Conservation (phyloP, 1,139 yeast genomes). For the Kurtzmaniella quercitrusa region DNA sequence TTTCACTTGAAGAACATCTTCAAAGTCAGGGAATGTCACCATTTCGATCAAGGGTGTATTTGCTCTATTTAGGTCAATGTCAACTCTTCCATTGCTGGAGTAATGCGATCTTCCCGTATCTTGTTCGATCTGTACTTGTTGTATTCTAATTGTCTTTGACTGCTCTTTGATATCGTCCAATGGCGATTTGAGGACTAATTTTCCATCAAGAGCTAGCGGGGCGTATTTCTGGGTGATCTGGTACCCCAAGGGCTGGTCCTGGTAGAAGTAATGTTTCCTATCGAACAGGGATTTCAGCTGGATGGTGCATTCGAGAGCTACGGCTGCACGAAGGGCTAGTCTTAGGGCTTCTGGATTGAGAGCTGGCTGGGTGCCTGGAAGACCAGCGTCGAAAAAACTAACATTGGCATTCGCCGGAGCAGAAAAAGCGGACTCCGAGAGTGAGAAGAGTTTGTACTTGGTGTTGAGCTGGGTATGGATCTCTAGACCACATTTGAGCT, state of each 20-base stretch:
- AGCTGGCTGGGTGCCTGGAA: slow-evolving; percentile 92
- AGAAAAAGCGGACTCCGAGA: slow-evolving; percentile 42
- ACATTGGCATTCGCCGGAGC: slow-evolving; percentile 65
- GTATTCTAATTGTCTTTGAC: slow-evolving; percentile 44
- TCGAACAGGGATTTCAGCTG: slow-evolving; percentile 66
- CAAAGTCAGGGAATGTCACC: slow-evolving; percentile 88
- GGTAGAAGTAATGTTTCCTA: slow-evolving; percentile 92
- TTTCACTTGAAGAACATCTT: slow-evolving; percentile 60
- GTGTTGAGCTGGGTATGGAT: slow-evolving; percentile 89
- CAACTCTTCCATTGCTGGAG: slow-evolving; percentile 35
- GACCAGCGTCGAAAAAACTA: slow-evolving; percentile 76
- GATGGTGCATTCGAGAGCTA: slow-evolving; percentile 62
- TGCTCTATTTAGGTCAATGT: slow-evolving; percentile 77
- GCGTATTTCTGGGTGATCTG: slow-evolving; percentile 88
- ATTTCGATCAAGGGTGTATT: slow-evolving; percentile 86
- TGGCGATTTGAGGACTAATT: slow-evolving; percentile 40
- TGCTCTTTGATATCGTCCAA: slow-evolving; percentile 47
- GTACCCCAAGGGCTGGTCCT: slow-evolving; percentile 95
- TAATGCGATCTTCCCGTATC: slow-evolving; percentile 87
- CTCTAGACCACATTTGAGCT: slow-evolving; percentile 83
- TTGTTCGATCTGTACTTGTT: slow-evolving; percentile 85
- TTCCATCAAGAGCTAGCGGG: slow-evolving; percentile 75
- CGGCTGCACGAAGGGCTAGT: slow-evolving; percentile 69
- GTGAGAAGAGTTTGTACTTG: slow-evolving; percentile 67
- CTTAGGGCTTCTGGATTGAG: slow-evolving; percentile 73